Evolutionary conservation across 2,329 filamentous ascomycete species (phyloP), one percentile per base, ranked within the genome.

Genomic region (Trichoderma koningiopsis): DNA sequence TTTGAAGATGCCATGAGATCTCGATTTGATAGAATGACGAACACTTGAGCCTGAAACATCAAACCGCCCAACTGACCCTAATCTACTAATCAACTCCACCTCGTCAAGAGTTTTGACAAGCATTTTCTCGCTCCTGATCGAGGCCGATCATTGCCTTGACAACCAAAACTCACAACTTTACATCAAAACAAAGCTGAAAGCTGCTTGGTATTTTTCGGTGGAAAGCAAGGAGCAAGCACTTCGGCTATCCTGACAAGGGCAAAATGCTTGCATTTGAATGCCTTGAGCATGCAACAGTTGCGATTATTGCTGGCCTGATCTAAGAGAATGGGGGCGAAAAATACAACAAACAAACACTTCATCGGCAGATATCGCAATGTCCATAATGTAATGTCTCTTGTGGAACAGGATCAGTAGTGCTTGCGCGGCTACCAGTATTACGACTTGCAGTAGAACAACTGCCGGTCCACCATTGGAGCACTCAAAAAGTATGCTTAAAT

Each of bases 401-500:
- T 58, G 57, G 33, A 11, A 27, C 57, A 33, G 33, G 14, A n/a
- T 24, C 5, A 35, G 16, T 19, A n/a, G 29, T 27, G 47, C 60
- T 27, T 33, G 14, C 11, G 27, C n/a, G 27, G 14, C 31, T 27
- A 13, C 43, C 22, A 35, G 33, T 40, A 19, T 22, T 8, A 19
- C 37, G 29, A 47, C 3, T 22, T 10, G 14, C 13, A 22, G 1
- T n/a, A 16, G 14, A 49, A 7, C 16, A 31, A 47, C 19, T 31
- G 19, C n/a, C 49, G 1, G 19, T 10, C 33, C 19, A 35, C 33
- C 29, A 52, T 63, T 49, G 33, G 37, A 40, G 13, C 22, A 64
- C 19, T 33, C 67, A 66, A 49, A 65, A 68, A 68, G 60, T 66
- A 59, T 69, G 60, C 68, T 66, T 55, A 65, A 69, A 60, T 49